A percentile compares a stretch with the other conserved stretches of the same genome.
Evolutionary conservation across 371 early-diverging fungal genomes (phyloP).

Genomic region (Syncephalastrum racemosum): DNA sequence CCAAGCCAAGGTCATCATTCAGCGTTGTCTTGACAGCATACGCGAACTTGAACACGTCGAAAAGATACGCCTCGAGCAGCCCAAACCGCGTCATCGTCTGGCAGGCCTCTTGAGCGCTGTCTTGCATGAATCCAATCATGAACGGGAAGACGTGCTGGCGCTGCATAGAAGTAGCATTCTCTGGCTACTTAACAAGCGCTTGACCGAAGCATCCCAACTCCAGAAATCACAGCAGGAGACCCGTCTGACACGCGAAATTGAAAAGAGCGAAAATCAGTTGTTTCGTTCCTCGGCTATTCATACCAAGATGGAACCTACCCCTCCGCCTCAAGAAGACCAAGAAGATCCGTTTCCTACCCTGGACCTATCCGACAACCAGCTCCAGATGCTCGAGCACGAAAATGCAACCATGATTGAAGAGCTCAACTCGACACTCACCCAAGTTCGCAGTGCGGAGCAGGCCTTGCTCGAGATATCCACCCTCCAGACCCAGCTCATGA

Average conservation of each 20-base stretch:
- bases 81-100: slow-evolving; percentile 16
- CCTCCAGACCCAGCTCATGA: slow-evolving; percentile 61
- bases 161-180: slow-evolving; percentile 52
- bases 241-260: slow-evolving; percentile 48
- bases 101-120: slow-evolving; percentile 24
- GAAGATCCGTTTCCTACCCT: slow-evolving; percentile 25
- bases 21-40: slow-evolving; percentile 53
- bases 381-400: slow-evolving; percentile 61
- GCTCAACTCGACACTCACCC: slow-evolving; percentile 60
- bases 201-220: slow-evolving; percentile 50
- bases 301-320: neutral
- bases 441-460: slow-evolving; percentile 64
- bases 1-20: slow-evolving; percentile 56
- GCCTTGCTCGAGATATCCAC: slow-evolving; percentile 70
- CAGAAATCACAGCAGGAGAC: slow-evolving; percentile 59
- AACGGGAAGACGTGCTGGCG: slow-evolving; percentile 35
- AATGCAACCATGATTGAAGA: slow-evolving; percentile 60
- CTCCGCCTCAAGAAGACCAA: slow-evolving; percentile 4
- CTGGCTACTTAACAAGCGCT: slow-evolving; percentile 54
- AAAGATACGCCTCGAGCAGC: slow-evolving; percentile 24
- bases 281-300: slow-evolving; percentile 4
- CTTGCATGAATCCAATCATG: no score
- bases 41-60: slow-evolving; percentile 50
- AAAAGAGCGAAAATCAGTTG: slow-evolving; percentile 51
- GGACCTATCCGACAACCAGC: slow-evolving; percentile 57